Evolutionary conservation across 164 flowering plant species (phyloP).

Genomic region (Macadamia integrifolia): DNA sequence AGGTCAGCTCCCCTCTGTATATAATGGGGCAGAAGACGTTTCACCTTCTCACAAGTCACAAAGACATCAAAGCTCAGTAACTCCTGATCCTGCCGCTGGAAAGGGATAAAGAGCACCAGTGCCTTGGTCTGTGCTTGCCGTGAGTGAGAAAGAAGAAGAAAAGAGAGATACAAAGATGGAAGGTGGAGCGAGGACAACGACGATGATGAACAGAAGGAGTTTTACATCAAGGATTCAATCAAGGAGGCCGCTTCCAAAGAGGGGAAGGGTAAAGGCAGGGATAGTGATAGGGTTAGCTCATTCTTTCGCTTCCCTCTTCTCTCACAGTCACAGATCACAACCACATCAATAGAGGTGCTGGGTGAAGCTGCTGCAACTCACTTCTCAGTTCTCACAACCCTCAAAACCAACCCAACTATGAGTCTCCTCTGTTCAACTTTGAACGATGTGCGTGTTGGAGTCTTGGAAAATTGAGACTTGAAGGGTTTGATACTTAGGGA

Average conservation of each 20-base stretch:
- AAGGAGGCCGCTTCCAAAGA: constrained; percentile 23
- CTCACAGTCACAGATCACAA: background rate
- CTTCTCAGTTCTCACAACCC: background rate
- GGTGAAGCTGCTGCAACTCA: background rate
- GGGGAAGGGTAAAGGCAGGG: constrained; percentile 24
- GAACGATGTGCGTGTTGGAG: too few relatives aligned
- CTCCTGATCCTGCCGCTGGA: too few relatives aligned
- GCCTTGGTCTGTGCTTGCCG: background rate
- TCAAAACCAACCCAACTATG: too few relatives aligned
- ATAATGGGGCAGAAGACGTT: too few relatives aligned
- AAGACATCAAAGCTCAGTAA: too few relatives aligned
- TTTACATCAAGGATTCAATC: background rate
- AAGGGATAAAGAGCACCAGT: too few relatives aligned
- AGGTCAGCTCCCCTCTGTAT: too few relatives aligned
- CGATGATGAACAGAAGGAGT: constrained; percentile 7
- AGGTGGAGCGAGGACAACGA: constrained; percentile 1
- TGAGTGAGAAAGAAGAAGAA: background rate
- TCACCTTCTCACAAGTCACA: too few relatives aligned
- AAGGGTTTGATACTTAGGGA: too few relatives aligned
- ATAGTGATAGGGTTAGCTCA: constrained; percentile 21
- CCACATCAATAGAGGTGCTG: background rate
- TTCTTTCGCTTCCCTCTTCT: constrained; percentile 22
- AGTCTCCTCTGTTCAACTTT: too few relatives aligned
- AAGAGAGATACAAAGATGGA: constrained; percentile 2
- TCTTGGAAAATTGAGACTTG: too few relatives aligned